Conservation (phyloP, 23 red algal species). For the Gracilaria caudata region DNA sequence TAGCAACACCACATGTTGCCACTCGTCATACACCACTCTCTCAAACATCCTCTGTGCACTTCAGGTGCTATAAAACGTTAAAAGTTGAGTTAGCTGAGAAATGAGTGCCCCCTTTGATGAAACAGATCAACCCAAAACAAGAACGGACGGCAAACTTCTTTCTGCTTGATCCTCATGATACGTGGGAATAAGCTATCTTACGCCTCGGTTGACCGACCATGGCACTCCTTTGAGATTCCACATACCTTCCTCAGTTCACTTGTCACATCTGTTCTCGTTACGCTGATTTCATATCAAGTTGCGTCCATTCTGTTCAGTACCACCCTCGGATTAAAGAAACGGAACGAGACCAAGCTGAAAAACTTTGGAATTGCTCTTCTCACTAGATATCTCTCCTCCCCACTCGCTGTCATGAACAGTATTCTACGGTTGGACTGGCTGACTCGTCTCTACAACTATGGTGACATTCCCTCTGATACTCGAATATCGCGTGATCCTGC, state of each 20-base stretch:
- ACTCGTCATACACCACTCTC: not conserved
- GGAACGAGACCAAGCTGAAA: slow-evolving; percentile 21
- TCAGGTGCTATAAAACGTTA: not conserved
- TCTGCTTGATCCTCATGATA: not conserved
- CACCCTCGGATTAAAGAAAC: slow-evolving; percentile 10
- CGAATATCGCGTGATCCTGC: slow-evolving; percentile 15
- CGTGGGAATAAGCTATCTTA: slow-evolving; percentile 21
- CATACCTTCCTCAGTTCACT: slow-evolving; percentile 16
- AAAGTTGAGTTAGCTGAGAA: not conserved
- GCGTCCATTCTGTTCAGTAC: not conserved
- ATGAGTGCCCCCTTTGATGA: not conserved
- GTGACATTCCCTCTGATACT: slow-evolving; percentile 13
- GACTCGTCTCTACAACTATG: slow-evolving; percentile 13
- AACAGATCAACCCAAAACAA: not conserved
- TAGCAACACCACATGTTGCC: no score
- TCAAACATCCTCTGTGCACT: not conserved
- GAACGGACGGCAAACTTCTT: not conserved
- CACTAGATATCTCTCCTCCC: slow-evolving; percentile 23
- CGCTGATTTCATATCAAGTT: slow-evolving; percentile 23
- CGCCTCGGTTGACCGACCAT: not conserved
- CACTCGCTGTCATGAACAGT: slow-evolving; percentile 35
- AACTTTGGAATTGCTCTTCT: slow-evolving; percentile 27
- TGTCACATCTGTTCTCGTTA: slow-evolving; percentile 24
- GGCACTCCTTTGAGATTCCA: slow-evolving; percentile 13
- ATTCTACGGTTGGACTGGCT: slow-evolving; percentile 6